phyloP scores from a whole-genome alignment of 1,284 basidiomycete species.

The Trametes sp. region DNA sequence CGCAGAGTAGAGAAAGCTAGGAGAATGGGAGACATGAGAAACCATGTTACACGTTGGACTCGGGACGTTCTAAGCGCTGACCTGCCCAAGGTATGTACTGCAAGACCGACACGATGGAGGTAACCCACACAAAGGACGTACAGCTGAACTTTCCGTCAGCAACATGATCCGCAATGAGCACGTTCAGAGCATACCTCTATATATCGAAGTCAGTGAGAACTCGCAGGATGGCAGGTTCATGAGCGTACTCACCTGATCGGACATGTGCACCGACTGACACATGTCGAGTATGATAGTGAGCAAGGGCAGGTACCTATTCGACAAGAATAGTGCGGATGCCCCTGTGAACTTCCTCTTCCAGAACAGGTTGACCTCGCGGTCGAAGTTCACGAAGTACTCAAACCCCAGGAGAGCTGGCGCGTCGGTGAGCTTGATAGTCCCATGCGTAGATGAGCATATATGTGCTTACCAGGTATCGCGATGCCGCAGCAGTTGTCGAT shows the following conservation, averaged over 20 bases:
- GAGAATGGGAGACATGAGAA: background rate
- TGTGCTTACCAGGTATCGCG: background rate
- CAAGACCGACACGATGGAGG: background rate
- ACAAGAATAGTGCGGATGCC: background rate
- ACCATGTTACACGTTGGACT: background rate
- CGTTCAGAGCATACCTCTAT: background rate
- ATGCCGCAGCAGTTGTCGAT: constrained; percentile 5
- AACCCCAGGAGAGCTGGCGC: constrained; percentile 3
- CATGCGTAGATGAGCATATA: no score
- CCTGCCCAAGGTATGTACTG: constrained; percentile 5
- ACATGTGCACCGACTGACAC: background rate
- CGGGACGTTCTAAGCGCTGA: background rate
- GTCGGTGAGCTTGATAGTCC: background rate
- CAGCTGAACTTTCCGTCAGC: background rate
- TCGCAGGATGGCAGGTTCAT: background rate
- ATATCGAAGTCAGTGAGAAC: background rate
- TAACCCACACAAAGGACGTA: background rate
- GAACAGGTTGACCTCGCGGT: constrained; percentile 2
- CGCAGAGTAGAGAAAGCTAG: background rate
- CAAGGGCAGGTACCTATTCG: constrained; percentile 7
- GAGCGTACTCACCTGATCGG: background rate
- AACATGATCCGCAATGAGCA: no score
- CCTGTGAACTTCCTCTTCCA: constrained; percentile 4
- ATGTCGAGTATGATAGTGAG: constrained; percentile 1
- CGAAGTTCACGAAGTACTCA: constrained; percentile 7